Base-by-base conservation (phyloP, 768 basidiomycete genomes). In the Fomitopsis serialis region DNA sequence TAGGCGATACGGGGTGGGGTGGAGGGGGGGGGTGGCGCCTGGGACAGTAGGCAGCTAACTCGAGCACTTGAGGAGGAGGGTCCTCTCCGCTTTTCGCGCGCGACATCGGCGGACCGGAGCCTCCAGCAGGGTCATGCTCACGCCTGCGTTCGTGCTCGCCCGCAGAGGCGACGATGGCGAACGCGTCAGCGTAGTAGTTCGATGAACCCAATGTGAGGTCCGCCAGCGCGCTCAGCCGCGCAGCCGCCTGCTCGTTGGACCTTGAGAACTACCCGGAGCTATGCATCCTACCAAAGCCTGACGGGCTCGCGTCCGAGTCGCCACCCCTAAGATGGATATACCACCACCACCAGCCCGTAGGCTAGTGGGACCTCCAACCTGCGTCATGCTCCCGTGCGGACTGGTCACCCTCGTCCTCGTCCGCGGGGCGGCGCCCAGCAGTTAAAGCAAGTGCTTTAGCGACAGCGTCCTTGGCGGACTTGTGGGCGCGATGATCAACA, bases 31-130 rank as follows among this genome's bases (percentile, higher is more conserved):
- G 4, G 2, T 47, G 46, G 2, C 36, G 1, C 52, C 54, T 8
- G 50, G 48, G 43, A 58, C 55, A 5, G 61, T 63, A 4, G 61
- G 61, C 4, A 63, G 55, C 27, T 60, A 49, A 23, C 61, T 63
- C 4, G 59, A 60, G 2, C 51, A 58, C 11, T 22, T n/a, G n/a
- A n/a, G n/a, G n/a, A n/a, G 23, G 13, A n/a, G 8, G 9, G 15
- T 35, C 34, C 9, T 35, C 34, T 15, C 15, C 34, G 34, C 34
- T 15, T 9, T 15, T 35, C n/a, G n/a, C n/a, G n/a, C n/a, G 34
- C 34, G 9, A 35, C 9, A 35, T 35, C 34, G 9, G 15, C 15
- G 8, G 8, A 35, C 15, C 15, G 15, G 34, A 15, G 9, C 34
- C 15, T 8, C 9, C n/a, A n/a, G n/a, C n/a, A n/a, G n/a, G 34